Conservation (phyloP, 2,329 filamentous ascomycete species). For the Lithohypha guttulata region DNA sequence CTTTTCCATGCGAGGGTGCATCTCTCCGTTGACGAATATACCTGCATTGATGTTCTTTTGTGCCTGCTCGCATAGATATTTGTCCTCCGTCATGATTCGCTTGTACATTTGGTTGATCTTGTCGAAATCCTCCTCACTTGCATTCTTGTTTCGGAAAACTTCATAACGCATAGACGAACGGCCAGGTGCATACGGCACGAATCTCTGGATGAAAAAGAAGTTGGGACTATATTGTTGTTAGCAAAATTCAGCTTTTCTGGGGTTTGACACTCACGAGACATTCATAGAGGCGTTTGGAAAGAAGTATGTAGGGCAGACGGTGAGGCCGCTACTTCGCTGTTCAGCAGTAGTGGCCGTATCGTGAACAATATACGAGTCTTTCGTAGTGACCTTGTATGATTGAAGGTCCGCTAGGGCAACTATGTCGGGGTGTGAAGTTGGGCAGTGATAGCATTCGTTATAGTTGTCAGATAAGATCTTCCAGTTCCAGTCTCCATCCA, state of each 20-base stretch:
- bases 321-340: slow-evolving; percentile 12
- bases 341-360: slow-evolving; percentile 30
- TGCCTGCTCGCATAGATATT: slow-evolving; percentile 48
- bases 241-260: neutral
- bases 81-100: slow-evolving; percentile 55
- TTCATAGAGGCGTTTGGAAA: slow-evolving; percentile 20
- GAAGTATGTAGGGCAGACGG: slow-evolving; percentile 18
- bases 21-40: slow-evolving; percentile 51
- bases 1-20: slow-evolving; percentile 52
- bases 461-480: slow-evolving; percentile 21
- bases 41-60: slow-evolving; percentile 53
- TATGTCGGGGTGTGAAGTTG: slow-evolving; percentile 48
- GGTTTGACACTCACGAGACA: slow-evolving; percentile 15
- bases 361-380: slow-evolving; percentile 45
- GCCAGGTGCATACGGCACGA: slow-evolving; percentile 44
- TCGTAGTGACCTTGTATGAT: slow-evolving; percentile 43
- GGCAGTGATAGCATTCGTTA: slow-evolving; percentile 44
- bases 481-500: slow-evolving; percentile 21
- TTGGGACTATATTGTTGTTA: slow-evolving; percentile 35
- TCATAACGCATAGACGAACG: slow-evolving; percentile 51
- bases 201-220: slow-evolving; percentile 55
- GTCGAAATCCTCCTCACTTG: slow-evolving; percentile 48
- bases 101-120: slow-evolving; percentile 51
- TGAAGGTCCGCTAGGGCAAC: slow-evolving; percentile 43
- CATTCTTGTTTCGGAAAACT: slow-evolving; percentile 52